Conservation (phyloP, 2,329 filamentous ascomycete species). For the Aphanoascus verrucosus region DNA sequence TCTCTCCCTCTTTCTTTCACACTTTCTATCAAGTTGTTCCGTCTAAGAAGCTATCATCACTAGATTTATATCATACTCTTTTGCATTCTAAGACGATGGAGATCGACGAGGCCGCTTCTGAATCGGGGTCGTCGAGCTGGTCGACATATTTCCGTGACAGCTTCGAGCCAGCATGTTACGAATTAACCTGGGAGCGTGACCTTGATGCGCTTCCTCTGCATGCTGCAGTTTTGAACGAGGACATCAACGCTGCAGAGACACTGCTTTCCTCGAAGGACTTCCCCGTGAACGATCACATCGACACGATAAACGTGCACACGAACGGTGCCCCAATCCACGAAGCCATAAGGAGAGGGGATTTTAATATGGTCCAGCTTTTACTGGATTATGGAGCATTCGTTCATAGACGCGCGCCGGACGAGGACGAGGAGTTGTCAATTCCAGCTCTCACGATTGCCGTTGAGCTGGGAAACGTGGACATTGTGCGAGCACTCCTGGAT, state of each 20-base stretch:
- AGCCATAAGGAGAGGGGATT: neutral
- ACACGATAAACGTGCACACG: conserved; percentile 2
- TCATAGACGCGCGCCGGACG: conserved; percentile 2
- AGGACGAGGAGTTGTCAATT: neutral
- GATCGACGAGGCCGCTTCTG: neutral
- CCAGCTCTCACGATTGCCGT: conserved; percentile 3
- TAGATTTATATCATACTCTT: neutral
- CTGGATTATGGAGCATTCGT: conserved; percentile 2
- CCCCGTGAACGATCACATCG: neutral
- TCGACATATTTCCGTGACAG: conserved; percentile 3
- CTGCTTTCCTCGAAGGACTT: neutral
- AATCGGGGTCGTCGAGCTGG: neutral
- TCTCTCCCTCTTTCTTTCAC: neutral
- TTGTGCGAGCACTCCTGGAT: conserved; percentile 3
- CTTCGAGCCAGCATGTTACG: conserved; percentile 7
- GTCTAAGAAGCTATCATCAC: neutral
- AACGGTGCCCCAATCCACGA: conserved; percentile 7
- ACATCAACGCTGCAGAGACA: neutral
- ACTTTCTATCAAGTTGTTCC: neutral
- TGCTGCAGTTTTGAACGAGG: neutral
- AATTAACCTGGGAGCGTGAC: neutral
- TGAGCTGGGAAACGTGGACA: neutral
- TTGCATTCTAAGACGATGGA: neutral
- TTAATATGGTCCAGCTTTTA: conserved; percentile 1
- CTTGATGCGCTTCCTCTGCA: conserved; percentile 1